Evolutionary conservation across 2,329 filamentous ascomycete genomes (phyloP).

Genomic region (Fusarium sp.): DNA sequence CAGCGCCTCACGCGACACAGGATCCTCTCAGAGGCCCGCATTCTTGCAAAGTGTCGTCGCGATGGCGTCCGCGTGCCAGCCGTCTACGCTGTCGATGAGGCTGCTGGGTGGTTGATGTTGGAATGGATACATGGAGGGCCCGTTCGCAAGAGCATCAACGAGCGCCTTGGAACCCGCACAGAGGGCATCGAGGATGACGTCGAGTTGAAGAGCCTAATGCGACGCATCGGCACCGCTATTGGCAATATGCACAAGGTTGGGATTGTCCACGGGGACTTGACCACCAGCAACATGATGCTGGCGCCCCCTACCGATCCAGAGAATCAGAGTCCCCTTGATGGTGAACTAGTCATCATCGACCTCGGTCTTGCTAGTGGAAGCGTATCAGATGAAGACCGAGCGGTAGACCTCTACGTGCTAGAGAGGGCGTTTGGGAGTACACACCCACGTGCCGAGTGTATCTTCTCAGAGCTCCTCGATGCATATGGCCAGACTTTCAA

Average conservation of each 20-base stretch:
- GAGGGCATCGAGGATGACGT: constrained; percentile 57
- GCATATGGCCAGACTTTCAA: constrained; percentile 82
- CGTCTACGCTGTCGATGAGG: constrained; percentile 77
- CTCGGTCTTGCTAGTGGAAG: constrained; percentile 90
- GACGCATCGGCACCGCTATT: constrained; percentile 76
- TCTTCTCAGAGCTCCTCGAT: constrained; percentile 80
- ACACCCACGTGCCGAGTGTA: constrained; percentile 84
- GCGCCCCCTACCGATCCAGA: constrained; percentile 49
- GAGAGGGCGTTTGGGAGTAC: constrained; percentile 96
- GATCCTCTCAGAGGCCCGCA: constrained; percentile 88
- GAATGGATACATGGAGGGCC: constrained; percentile 86
- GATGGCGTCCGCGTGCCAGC: constrained; percentile 87
- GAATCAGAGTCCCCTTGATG: constrained; percentile 59
- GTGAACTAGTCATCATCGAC: constrained; percentile 91
- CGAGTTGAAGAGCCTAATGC: constrained; percentile 73
- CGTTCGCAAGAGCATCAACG: constrained; percentile 77
- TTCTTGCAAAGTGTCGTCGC: constrained; percentile 80
- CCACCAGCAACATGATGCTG: constrained; percentile 97
- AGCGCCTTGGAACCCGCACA: constrained; percentile 69
- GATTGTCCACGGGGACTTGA: constrained; percentile 94
- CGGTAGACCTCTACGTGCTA: constrained; percentile 95
- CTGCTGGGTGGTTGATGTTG: constrained; percentile 79
- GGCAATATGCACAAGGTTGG: constrained; percentile 85
- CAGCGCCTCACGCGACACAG: constrained; percentile 86
- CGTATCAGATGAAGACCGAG: constrained; percentile 88